Evolutionary conservation across 2,329 filamentous ascomycete species (phyloP), one percentile per base, ranked within the genome.

Genomic region (Fusarium circinatum): DNA sequence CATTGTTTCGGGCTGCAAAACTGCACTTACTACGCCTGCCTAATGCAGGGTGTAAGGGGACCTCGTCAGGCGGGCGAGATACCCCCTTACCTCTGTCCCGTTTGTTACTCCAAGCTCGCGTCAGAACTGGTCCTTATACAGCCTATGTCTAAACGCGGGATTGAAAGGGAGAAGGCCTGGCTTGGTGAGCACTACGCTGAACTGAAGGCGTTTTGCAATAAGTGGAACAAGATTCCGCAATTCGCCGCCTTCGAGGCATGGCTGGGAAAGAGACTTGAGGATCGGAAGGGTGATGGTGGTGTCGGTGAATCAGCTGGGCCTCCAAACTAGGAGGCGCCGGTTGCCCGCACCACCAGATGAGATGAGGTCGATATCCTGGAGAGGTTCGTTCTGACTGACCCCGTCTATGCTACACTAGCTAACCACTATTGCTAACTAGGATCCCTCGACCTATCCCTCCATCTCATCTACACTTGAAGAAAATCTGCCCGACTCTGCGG

Each of bases 1-100:
- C 92, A 93, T 78, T 93, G 91, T 76, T 86, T 94, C 42, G 89
- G 88, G 0, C 84, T 94, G 20, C 91, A 80, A 13, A 91, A 94
- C 77, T 94, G 92, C 76, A 82, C 87, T 0, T 92, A 90, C 75
- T 91, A 89, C 73, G 89, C 90, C 0, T 93, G 90, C 73, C 84
- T 86, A 6, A 91, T 92, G 90, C 90, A 92, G 77, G 85, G 88
- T 9, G 90, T 88, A 2, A 86, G 86, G 0, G 84, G 85, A 3
- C 82, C 91, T 44, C 82, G 80, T 0, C 91, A 92, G 78, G 90
- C 92, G 76, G 83, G 85, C 6, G 81, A 90, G 47, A 90, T 92
- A 76, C 90, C 90, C 30, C 89, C 90, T 3, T 92, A 90, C 73
- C 75, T 92, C 8, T 92, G 90, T 72, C 89, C 87, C 0, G 83